A percentile compares a stretch with the other conserved stretches of the same genome.
phyloP scores from a whole-genome alignment of 306 rosid genomes.

The Quercus ilex region DNA sequence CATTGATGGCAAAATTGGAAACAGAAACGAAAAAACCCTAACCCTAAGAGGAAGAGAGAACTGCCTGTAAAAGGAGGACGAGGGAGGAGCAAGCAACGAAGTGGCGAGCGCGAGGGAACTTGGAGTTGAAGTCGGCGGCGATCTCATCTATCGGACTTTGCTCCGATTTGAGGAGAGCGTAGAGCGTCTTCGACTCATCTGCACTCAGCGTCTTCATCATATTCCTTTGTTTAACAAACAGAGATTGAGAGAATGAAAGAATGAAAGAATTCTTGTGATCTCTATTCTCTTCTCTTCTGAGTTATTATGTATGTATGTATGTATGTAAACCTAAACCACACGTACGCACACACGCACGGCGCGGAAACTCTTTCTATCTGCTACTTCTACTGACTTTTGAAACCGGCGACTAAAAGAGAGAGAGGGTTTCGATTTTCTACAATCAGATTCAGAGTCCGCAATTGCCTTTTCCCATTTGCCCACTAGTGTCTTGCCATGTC shows the following conservation, averaged over 20 bases:
- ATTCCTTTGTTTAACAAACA: not conserved
- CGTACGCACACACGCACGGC: not conserved
- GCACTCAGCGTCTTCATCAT: conserved; percentile 41
- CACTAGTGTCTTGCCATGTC: too few species aligned
- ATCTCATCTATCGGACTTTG: conserved; percentile 64
- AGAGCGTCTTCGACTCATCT: conserved; percentile 59
- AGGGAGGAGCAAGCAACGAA: conserved; percentile 69
- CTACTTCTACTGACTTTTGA: not conserved
- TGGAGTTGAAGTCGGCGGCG: conserved; percentile 58
- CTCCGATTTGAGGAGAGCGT: conserved; percentile 48
- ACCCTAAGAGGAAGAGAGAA: not conserved
- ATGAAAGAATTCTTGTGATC: not conserved
- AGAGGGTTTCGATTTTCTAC: not conserved
- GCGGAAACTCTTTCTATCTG: not conserved
- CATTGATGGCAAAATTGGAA: not conserved
- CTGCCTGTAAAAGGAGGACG: conserved; percentile 62
- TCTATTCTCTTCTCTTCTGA: too few species aligned
- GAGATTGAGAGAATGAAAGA: not conserved
- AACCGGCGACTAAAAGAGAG: not conserved
- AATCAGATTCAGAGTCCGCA: not conserved
- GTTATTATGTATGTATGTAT: too few species aligned
- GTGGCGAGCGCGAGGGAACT: conserved; percentile 45
- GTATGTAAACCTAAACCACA: too few species aligned
- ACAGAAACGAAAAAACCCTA: not conserved
- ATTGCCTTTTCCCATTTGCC: not conserved